These are phyloP conservation scores for Cephaloascus albidus DNA, from an alignment of 805 yeast species.

Conservation along the genomic window DNA sequence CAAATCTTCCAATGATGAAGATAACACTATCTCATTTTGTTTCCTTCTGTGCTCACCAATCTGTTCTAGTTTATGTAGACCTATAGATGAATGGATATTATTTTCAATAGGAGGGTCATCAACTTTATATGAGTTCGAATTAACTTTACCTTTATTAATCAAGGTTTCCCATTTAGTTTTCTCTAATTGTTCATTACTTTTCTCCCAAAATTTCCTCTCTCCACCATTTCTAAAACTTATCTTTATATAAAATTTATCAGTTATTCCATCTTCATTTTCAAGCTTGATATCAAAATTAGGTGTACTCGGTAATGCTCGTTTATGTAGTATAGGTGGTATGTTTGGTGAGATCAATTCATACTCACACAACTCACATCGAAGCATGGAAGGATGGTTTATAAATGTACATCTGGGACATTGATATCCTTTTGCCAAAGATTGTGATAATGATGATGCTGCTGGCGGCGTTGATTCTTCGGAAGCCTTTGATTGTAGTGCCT, in stretches of 20 bases:
- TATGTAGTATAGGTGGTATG: slow-evolving; percentile 6
- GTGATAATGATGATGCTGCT: too few relatives aligned
- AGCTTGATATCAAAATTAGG: slow-evolving; percentile 11
- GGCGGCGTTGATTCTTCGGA: background rate
- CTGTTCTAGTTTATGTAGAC: slow-evolving; percentile 64
- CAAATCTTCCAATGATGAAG: slow-evolving; percentile 66
- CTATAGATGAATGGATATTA: slow-evolving; percentile 20
- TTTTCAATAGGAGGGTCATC: background rate
- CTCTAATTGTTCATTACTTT: slow-evolving; percentile 35
- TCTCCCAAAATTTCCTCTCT: slow-evolving; percentile 40
- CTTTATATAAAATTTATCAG: slow-evolving; percentile 31
- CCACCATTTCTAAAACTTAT: slow-evolving; percentile 74
- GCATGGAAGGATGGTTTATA: slow-evolving; percentile 70
- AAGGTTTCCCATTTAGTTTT: slow-evolving; percentile 38
- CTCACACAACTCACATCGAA: slow-evolving; percentile 85
- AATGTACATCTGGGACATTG: slow-evolving; percentile 51
- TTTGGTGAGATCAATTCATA: slow-evolving; percentile 27
- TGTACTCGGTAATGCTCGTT: background rate
- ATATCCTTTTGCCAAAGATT: slow-evolving; percentile 19
- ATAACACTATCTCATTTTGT: slow-evolving; percentile 52
- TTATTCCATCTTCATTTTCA: slow-evolving; percentile 13
- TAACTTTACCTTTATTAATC: slow-evolving; percentile 15
- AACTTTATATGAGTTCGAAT: background rate
- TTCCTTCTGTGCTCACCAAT: slow-evolving; percentile 43
- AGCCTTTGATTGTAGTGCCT: background rate